These are phyloP conservation scores for Actinidia arguta DNA, from an alignment of 179 eudicot genomes.

Conservation along the genomic window DNA sequence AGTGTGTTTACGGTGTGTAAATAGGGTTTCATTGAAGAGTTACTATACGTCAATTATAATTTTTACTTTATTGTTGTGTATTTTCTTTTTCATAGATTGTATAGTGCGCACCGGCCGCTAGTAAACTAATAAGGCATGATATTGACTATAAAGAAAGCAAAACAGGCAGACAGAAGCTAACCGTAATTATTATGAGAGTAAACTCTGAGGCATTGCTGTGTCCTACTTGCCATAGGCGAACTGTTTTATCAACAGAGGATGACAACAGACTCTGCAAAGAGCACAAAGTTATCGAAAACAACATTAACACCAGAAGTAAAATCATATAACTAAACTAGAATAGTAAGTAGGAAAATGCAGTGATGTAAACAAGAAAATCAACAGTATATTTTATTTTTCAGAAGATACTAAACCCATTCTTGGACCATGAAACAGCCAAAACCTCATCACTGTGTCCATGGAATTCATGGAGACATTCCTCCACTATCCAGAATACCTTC, in stretches of 20 bases:
- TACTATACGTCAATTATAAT: too few relatives aligned
- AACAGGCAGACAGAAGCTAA: conserved; percentile 31
- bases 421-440: conserved; percentile 88
- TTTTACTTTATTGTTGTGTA: too few relatives aligned
- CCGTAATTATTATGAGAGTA: conserved; percentile 89
- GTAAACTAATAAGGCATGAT: not conserved
- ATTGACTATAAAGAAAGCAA: conserved; percentile 1
- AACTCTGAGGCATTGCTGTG: conserved; percentile 54
- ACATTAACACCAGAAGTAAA: not conserved
- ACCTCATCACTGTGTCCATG: conserved; percentile 79
- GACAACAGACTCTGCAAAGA: conserved; percentile 74
- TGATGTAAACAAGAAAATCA: not conserved
- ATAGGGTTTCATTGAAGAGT: too few relatives aligned
- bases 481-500: conserved; percentile 59
- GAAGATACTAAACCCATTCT: conserved; percentile 63
- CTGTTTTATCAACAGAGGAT: conserved; percentile 88
- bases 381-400: not conserved
- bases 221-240: conserved; percentile 87
- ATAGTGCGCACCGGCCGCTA: not conserved
- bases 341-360: too few relatives aligned
- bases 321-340: too few relatives aligned
- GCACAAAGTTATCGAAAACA: not conserved
- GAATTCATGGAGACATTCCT: conserved; percentile 75
- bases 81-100: too few relatives aligned
- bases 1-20: too few relatives aligned